A percentile compares a stretch with the other conserved stretches of the same genome.
phyloP scores from a whole-genome alignment of 345 rosid species.

The Geranium rotundifolium region DNA sequence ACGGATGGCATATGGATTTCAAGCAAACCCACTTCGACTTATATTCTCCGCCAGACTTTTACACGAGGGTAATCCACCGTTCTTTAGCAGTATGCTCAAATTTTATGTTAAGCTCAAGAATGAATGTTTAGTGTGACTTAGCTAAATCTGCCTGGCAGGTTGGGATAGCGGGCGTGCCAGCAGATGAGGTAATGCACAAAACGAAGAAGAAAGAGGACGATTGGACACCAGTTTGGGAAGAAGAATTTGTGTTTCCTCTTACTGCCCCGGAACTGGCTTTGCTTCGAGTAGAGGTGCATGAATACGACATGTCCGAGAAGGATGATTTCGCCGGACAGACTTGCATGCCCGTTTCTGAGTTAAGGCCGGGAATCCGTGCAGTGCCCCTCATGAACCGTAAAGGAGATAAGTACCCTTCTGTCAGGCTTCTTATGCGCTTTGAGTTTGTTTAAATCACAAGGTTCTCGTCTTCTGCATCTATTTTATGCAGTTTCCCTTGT shows the following conservation, averaged over 20 bases:
- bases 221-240: slow-evolving; percentile 38
- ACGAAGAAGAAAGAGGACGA: slow-evolving; percentile 26
- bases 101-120: not conserved
- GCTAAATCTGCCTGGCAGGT: slow-evolving; percentile 22
- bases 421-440: slow-evolving; percentile 47
- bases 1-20: slow-evolving; percentile 86
- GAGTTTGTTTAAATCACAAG: slow-evolving; percentile 16
- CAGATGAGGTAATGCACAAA: slow-evolving; percentile 16
- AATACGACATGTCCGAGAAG: slow-evolving; percentile 39
- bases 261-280: slow-evolving; percentile 41
- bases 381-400: slow-evolving; percentile 32
- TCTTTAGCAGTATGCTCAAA: not conserved
- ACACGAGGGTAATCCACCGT: slow-evolving; percentile 31
- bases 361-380: slow-evolving; percentile 43
- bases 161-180: slow-evolving; percentile 41
- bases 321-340: slow-evolving; percentile 48
- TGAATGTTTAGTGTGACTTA: not conserved
- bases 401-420: slow-evolving; percentile 27
- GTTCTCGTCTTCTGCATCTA: too few species aligned
- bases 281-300: slow-evolving; percentile 35
- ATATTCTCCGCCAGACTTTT: slow-evolving; percentile 85
- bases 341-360: slow-evolving; percentile 47
- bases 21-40: slow-evolving; percentile 50
- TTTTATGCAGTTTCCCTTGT: too few species aligned
- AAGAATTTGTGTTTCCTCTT: slow-evolving; percentile 34